A percentile compares a stretch with the other conserved stretches of the same genome.
phyloP scores from a whole-genome alignment of 75 land plant genomes.

The Cunninghamia lanceolata region DNA sequence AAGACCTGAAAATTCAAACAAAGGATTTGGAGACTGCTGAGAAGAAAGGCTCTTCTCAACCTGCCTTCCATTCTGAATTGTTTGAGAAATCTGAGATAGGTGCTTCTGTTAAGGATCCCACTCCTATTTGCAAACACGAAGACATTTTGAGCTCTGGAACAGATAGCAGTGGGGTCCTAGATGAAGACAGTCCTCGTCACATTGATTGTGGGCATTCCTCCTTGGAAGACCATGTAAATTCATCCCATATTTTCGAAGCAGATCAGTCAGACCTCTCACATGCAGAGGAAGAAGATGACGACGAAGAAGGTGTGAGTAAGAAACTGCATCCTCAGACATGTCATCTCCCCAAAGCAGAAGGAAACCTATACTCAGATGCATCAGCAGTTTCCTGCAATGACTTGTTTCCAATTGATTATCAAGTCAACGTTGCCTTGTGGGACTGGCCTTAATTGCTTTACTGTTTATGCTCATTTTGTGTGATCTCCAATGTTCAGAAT shows the following conservation, averaged over 20 bases:
- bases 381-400: slow-evolving; percentile 21
- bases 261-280: slow-evolving; percentile 28
- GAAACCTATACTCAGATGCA: slow-evolving; percentile 11
- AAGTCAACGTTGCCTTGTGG: slow-evolving; percentile 21
- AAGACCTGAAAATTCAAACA: neutral
- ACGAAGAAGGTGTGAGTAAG: slow-evolving; percentile 14
- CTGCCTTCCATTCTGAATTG: slow-evolving; percentile 22
- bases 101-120: neutral
- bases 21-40: slow-evolving; percentile 2
- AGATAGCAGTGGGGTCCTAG: slow-evolving; percentile 34
- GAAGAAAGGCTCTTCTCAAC: slow-evolving; percentile 6
- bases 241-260: slow-evolving; percentile 25
- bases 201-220: slow-evolving; percentile 17
- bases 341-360: slow-evolving; percentile 31
- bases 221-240: slow-evolving; percentile 21
- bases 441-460: slow-evolving; percentile 22
- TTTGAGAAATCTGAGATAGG: slow-evolving; percentile 14
- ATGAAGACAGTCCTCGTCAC: slow-evolving; percentile 39
- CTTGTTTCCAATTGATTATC: slow-evolving; percentile 25
- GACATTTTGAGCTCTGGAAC: slow-evolving; percentile 30
- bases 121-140: slow-evolving; percentile 26
- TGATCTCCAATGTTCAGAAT: neutral
- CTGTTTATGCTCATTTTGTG: neutral
- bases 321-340: slow-evolving; percentile 11
- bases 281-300: slow-evolving; percentile 33